phyloP scores from a whole-genome alignment of 2,329 filamentous ascomycete genomes.

The Fusarium pininemorale region DNA sequence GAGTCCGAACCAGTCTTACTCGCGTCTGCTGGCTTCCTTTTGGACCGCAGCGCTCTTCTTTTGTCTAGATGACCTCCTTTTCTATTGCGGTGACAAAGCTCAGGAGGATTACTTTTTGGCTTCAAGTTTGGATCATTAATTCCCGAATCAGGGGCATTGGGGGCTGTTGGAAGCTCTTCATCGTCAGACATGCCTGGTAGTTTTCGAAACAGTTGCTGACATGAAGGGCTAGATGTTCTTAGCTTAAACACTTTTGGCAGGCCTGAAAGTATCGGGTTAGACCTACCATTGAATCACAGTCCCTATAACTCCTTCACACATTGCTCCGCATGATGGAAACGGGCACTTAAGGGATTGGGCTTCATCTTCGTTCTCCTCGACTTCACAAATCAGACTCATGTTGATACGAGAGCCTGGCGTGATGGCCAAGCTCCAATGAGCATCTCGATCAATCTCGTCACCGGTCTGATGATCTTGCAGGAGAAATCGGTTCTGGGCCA shows the following conservation, averaged over 20 bases:
- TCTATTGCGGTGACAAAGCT: accelerated
- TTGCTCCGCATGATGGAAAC: background rate
- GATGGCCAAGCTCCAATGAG: background rate
- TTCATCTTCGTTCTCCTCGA: background rate
- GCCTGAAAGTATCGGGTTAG: no score
- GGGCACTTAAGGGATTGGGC: background rate
- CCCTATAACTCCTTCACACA: background rate
- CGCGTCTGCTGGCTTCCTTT: accelerated
- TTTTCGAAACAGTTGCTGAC: background rate
- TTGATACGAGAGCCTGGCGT: background rate
- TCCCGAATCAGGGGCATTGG: background rate
- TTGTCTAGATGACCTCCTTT: accelerated
- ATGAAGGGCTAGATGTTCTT: background rate
- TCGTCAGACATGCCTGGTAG: background rate
- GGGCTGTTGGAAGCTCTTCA: accelerated
- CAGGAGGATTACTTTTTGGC: accelerated
- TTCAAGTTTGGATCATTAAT: accelerated
- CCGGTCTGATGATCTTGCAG: background rate
- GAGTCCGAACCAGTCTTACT: background rate
- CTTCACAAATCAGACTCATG: background rate
- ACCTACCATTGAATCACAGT: background rate
- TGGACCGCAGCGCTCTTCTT: background rate
- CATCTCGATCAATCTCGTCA: background rate
- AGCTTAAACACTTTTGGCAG: no score
- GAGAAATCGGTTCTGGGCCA: background rate